Conservation (phyloP, 2,329 filamentous ascomycete species). For the Colletotrichum tropicicola region DNA sequence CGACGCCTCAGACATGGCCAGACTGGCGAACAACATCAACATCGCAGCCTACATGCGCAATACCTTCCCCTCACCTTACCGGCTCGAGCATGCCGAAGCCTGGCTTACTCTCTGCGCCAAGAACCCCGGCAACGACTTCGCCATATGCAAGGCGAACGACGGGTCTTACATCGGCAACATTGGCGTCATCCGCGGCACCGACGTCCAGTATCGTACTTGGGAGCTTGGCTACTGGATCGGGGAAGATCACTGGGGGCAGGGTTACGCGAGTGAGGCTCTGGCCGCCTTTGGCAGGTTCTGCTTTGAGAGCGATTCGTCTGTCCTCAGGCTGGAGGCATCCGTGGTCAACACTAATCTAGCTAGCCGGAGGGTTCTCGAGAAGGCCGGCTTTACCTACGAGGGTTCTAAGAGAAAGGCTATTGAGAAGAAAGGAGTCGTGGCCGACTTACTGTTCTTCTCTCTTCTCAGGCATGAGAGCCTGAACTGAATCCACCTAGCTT, state of each 20-base stretch:
- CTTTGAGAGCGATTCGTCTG: conserved; percentile 49
- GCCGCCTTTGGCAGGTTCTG: conserved; percentile 51
- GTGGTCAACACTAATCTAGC: conserved; percentile 48
- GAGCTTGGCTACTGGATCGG: conserved; percentile 61
- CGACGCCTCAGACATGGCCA: conserved; percentile 25
- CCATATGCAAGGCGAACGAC: conserved; percentile 43
- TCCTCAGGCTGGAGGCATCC: conserved; percentile 52
- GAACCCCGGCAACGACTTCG: conserved; percentile 40
- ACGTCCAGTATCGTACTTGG: conserved; percentile 51
- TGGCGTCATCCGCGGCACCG: conserved; percentile 45
- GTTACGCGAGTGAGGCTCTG: conserved; percentile 52
- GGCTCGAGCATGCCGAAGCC: conserved; percentile 37
- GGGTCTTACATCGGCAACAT: conserved; percentile 50
- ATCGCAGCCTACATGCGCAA: conserved; percentile 24
- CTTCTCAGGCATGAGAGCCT: conserved; percentile 46
- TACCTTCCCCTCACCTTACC: conserved; percentile 35
- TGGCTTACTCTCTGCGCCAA: conserved; percentile 35
- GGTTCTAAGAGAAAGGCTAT: conserved; percentile 50
- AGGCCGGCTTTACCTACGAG: conserved; percentile 53
- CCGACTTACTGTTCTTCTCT: conserved; percentile 48
- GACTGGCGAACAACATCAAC: conserved; percentile 20
- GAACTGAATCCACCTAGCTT: not conserved
- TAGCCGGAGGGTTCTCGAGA: conserved; percentile 52
- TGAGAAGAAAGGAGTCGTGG: conserved; percentile 50
- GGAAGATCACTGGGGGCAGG: conserved; percentile 53